phyloP scores from a whole-genome alignment of 2,329 filamentous ascomycete species.

The Thermoascus crustaceus region DNA sequence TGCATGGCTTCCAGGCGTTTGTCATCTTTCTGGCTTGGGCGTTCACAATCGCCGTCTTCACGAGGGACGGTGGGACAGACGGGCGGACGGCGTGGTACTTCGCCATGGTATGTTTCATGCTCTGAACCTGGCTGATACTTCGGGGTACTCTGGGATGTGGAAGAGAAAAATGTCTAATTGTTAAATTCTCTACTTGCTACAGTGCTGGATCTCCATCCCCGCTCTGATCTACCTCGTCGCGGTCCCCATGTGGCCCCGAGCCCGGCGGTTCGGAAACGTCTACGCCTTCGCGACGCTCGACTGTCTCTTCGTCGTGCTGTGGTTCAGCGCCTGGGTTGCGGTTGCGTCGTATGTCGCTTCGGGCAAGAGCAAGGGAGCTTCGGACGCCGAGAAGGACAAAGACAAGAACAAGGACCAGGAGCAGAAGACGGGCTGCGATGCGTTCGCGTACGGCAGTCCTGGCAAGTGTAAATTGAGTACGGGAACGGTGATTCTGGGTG shows the following conservation, averaged over 20 bases:
- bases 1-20: slow-evolving; percentile 47
- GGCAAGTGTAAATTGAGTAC: slow-evolving; percentile 51
- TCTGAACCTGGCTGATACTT: not conserved
- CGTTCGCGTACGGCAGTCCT: slow-evolving; percentile 47
- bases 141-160: not conserved
- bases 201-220: slow-evolving; percentile 54
- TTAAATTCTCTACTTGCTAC: slow-evolving; percentile 2
- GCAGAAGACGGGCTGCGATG: slow-evolving; percentile 43
- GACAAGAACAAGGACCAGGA: slow-evolving; percentile 30
- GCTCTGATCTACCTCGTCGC: slow-evolving; percentile 52
- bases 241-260: slow-evolving; percentile 53
- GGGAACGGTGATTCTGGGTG: slow-evolving; percentile 48
- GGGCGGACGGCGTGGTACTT: slow-evolving; percentile 51
- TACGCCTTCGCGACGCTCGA: slow-evolving; percentile 53
- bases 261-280: slow-evolving; percentile 50
- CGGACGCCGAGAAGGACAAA: slow-evolving; percentile 23
- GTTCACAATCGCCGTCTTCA: slow-evolving; percentile 51
- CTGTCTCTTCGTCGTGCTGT: slow-evolving; percentile 46
- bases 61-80: slow-evolving; percentile 45
- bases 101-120: slow-evolving; percentile 41
- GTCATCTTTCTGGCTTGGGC: slow-evolving; percentile 52
- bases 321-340: slow-evolving; percentile 52
- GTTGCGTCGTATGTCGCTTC: slow-evolving; percentile 49
- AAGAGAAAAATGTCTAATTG: slow-evolving; percentile 2
- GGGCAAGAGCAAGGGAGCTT: slow-evolving; percentile 45